These are phyloP conservation scores for Aspergillus costaricaensis DNA, from an alignment of 2,329 filamentous ascomycete genomes.

Conservation along the genomic window DNA sequence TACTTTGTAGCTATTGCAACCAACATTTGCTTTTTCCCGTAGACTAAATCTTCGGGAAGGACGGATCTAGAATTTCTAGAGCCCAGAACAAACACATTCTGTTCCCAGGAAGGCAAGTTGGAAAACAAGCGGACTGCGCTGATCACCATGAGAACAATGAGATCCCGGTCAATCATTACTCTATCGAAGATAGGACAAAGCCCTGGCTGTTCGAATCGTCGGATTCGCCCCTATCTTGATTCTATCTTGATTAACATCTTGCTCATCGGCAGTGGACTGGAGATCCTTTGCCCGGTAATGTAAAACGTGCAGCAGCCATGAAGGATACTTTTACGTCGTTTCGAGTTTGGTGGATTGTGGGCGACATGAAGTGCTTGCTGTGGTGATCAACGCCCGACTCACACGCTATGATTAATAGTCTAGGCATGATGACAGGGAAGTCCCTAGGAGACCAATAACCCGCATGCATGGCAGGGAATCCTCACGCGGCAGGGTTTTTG, in stretches of 20 bases:
- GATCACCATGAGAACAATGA: background rate
- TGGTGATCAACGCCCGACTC: background rate
- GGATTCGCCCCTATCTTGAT: background rate
- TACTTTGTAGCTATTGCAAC: no score
- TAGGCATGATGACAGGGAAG: background rate
- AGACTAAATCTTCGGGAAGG: background rate
- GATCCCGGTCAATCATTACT: background rate
- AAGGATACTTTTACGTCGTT: background rate
- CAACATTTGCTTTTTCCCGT: background rate
- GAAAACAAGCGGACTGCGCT: background rate
- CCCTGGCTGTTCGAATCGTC: background rate
- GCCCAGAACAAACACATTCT: background rate
- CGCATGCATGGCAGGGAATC: background rate
- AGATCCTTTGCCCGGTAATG: background rate
- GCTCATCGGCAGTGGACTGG: background rate
- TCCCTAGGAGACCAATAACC: background rate
- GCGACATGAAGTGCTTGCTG: background rate
- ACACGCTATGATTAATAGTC: background rate
- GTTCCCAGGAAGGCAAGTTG: background rate
- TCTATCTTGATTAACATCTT: background rate
- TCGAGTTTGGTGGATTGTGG: background rate
- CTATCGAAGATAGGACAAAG: background rate
- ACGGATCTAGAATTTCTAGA: background rate
- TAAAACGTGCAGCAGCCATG: background rate
- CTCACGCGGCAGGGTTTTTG: background rate